Base-by-base conservation (phyloP, 23 red algal species). In the Gracilariopsis chorda region DNA sequence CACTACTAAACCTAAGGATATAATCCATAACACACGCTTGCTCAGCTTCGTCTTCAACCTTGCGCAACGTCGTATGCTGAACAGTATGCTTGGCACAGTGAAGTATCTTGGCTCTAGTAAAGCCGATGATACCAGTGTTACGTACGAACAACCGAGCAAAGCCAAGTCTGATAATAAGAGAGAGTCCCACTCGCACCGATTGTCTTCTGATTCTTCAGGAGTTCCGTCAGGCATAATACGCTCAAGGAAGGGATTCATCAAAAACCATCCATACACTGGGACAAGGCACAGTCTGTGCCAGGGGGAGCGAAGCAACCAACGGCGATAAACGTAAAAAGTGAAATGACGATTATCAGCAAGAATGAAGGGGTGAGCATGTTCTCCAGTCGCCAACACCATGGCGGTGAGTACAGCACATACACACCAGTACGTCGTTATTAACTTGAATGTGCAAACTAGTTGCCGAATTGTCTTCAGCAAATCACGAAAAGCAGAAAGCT, bases 321-420 rank as follows among this genome's bases (percentile, higher is more conserved):
- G 40, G 45, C 96, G 92, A 35, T 86, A 91, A 10, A 95, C 87
- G 49, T 88, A 88, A 55, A 98, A 98, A 10, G 76, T 83, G 69
- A 91, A 98, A 64, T 98, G 96, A n/a, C 96, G 89, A 77, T 94
- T 94, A 48, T 98, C 96, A 28, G 96, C 70, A 16, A 98, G 75
- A 29, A 92, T 83, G 37, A 96, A 98, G 5, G 96, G 96, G 56
- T 98, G 96, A 7, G 91, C 84, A 44, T 45, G 34, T 27, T 82
- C 81, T 30, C 94, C 94, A 2, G 73, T 77, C 8, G 56, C 58
- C 13, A 91, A 35, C 5, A 84, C 73, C 34, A 49, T 43, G 24
- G 29, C 58, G 12, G 71, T 80, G 9, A 70, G 9, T 7, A 60
- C 53, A 47, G 51, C 73, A 41, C 63, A 39, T 30, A 86, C 68